Evolutionary conservation across 345 rosid genomes (phyloP), one percentile per base, ranked within the genome.

Genomic region (Toxicodendron radicans): DNA sequence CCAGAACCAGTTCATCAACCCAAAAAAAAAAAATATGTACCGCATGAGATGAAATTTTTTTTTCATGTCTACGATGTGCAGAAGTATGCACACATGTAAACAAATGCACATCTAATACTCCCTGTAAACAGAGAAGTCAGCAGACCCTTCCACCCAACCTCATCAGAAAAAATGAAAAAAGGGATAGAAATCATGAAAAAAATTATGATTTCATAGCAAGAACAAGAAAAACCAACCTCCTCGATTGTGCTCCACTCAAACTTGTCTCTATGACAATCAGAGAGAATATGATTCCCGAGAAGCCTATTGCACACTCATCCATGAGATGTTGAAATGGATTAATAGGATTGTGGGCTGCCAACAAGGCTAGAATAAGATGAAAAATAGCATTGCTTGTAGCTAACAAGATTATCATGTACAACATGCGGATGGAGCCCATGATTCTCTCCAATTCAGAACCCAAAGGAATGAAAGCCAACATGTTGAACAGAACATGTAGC

Each of bases 401-500:
- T 89, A 93, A 79, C 83, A 95, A 80, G 75, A 90, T 66, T 57
- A 86, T 88, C 43, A 86, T 78, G 91, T 87, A 93, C 45, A 89
- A 80, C 82, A 91, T 77, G 58, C 97, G 93, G 68, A 95, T 74
- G 64, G 99, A 95, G 76, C 99, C 99, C 98, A 91, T 91, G 76
- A 95, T 88, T 76, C 96, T 91, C 91, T 95, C 99, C 75, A 95
- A 81, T 81, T 93, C 98, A 13, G 98, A 90, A 59, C 98, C 96
- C 89, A 93, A 80, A 79, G 98, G 99, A 75, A 93, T 91, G 89
- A 93, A 83, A 49, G 99, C 97, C 91, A 95, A 66, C 93, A 95
- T 95, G 90, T 95, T 95, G 90, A 95, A 93, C 52, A 90, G 58
- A 74, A 93, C 92, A 81, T 95, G 98, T 80, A 95, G 89, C 80